Percentiles rank a stretch among this genome's conserved stretches.
Conservation (phyloP, 345 rosid genomes). For the Microthlaspi erraticum region DNA sequence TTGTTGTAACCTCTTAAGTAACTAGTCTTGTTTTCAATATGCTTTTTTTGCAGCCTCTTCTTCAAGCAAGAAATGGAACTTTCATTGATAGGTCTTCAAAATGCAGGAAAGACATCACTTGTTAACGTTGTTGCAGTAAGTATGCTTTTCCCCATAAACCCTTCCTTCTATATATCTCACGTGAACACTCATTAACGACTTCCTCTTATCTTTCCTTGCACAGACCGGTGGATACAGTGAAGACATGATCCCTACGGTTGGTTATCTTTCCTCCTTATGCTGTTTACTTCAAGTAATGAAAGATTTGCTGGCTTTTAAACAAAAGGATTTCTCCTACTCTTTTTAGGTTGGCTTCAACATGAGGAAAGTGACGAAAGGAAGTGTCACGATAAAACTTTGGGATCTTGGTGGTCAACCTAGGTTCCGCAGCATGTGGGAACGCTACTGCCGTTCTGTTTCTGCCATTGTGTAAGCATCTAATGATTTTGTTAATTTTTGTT, state of each 20-base stretch:
- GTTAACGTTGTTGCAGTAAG: constrained; percentile 83
- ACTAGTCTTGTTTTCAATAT: constrained; percentile 3
- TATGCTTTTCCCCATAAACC: constrained; percentile 5
- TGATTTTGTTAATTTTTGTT: background rate
- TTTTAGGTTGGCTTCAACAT: constrained; percentile 89
- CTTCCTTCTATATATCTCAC: constrained; percentile 5
- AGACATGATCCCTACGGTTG: constrained; percentile 89
- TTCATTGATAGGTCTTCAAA: constrained; percentile 86
- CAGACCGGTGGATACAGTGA: constrained; percentile 92
- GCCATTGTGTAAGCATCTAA: constrained; percentile 71
- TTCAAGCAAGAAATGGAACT: constrained; percentile 92
- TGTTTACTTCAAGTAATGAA: background rate
- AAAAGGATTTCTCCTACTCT: constrained; percentile 10
- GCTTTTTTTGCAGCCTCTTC: constrained; percentile 62
- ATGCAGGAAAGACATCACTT: constrained; percentile 89
- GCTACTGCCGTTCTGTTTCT: constrained; percentile 89
- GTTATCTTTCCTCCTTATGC: constrained; percentile 33
- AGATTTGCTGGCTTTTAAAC: background rate
- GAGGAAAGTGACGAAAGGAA: constrained; percentile 97
- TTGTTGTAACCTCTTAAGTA: background rate
- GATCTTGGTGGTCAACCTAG: constrained; percentile 98
- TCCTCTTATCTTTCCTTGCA: constrained; percentile 39
- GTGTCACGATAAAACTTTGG: constrained; percentile 92
- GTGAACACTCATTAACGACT: constrained; percentile 30
- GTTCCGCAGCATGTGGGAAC: constrained; percentile 97